Evolutionary conservation across 352 stramenopile genomes (phyloP).

Genomic region (Elongisporangium undulatum): DNA sequence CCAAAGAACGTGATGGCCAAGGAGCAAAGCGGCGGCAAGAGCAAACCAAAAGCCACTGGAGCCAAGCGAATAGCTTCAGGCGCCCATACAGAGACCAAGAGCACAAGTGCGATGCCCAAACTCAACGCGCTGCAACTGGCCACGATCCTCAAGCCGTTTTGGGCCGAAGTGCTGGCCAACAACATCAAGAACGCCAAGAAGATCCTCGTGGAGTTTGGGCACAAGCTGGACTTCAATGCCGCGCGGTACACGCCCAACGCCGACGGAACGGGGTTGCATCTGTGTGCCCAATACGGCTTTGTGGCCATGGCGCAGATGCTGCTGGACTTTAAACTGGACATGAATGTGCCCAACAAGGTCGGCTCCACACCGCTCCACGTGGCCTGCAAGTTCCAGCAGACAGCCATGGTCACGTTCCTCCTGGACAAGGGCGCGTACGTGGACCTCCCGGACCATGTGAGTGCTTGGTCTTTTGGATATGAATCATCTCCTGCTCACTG

Average conservation of each 20-base stretch:
- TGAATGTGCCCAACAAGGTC: conserved; percentile 47
- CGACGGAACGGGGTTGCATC: conserved; percentile 40
- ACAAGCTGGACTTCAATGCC: conserved; percentile 34
- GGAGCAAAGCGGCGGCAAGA: not conserved
- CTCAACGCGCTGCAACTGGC: conserved; percentile 38
- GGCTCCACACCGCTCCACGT: conserved; percentile 51
- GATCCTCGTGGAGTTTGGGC: conserved; percentile 26
- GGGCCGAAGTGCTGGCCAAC: conserved; percentile 42
- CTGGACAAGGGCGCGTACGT: conserved; percentile 27
- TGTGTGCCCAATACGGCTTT: conserved; percentile 56
- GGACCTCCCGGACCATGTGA: conserved; percentile 43
- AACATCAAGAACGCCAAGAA: conserved; percentile 40
- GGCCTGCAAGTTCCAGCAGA: conserved; percentile 46
- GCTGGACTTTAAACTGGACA: conserved; percentile 27
- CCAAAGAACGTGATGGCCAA: not conserved
- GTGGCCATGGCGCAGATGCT: conserved; percentile 32
- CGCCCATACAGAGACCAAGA: not conserved
- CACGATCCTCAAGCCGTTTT: conserved; percentile 47
- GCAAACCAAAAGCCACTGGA: not conserved
- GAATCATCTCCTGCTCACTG: too few relatives aligned
- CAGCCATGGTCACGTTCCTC: conserved; percentile 28
- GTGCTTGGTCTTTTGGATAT: conserved; percentile 6
- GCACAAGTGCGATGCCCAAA: conserved; percentile 6
- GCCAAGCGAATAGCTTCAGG: not conserved
- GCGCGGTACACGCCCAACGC: conserved; percentile 30